phyloP scores from a whole-genome alignment of 208 protist genomes.

The Leishmania arabica region DNA sequence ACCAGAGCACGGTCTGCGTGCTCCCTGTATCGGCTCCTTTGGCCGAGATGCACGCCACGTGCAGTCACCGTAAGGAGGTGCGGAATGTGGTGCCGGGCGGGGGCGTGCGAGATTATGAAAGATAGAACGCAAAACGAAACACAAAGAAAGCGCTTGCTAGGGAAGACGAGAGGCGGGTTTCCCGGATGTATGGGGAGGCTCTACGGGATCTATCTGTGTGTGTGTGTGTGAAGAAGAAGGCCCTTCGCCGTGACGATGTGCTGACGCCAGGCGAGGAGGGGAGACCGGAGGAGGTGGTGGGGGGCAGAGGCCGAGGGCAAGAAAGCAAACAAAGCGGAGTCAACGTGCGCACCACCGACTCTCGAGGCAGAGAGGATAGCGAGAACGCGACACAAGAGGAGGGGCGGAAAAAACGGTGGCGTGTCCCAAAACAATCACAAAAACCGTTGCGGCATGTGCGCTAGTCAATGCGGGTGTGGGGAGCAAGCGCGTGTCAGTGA shows the following conservation, averaged over 20 bases:
- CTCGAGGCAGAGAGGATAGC: background rate
- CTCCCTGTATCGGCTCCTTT: background rate
- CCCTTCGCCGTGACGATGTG: background rate
- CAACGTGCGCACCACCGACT: background rate
- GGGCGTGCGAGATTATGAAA: background rate
- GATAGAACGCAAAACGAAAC: too few species aligned
- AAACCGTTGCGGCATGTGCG: background rate
- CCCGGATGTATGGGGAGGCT: too few species aligned
- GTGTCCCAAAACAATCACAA: background rate
- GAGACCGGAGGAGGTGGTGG: background rate
- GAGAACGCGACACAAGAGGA: background rate
- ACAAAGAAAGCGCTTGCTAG: background rate
- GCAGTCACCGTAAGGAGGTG: background rate
- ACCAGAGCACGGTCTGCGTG: background rate
- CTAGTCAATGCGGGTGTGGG: background rate
- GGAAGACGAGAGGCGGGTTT: background rate
- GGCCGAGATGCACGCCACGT: background rate
- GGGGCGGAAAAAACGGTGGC: slow-evolving; percentile 11
- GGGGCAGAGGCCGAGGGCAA: background rate
- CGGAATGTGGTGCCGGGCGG: background rate
- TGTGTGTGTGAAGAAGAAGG: background rate
- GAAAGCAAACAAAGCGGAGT: background rate
- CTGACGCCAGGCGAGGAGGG: background rate
- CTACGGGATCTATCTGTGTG: background rate
- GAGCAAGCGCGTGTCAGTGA: background rate